Evolutionary conservation across 495 filamentous ascomycete species (phyloP).

Genomic region (Rostrohypoxylon terebratum): DNA sequence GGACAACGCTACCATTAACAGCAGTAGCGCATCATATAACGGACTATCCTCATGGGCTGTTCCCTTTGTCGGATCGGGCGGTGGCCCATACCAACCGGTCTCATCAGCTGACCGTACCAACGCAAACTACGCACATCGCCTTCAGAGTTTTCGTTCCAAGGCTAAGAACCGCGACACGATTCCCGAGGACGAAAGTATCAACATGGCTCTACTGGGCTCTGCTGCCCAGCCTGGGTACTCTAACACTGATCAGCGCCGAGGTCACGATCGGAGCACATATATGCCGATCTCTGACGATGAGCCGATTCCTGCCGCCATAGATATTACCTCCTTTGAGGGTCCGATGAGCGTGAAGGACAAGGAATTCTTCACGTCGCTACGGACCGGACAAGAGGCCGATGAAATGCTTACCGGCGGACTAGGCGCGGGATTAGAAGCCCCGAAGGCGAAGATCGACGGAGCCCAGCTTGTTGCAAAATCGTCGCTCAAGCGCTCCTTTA

Average conservation of each 20-base stretch:
- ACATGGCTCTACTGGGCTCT: slow-evolving; percentile 54
- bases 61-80: slow-evolving; percentile 39
- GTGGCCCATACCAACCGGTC: slow-evolving; percentile 54
- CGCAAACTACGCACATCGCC: slow-evolving; percentile 34
- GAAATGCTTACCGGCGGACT: slow-evolving; percentile 63
- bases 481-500: slow-evolving; percentile 50
- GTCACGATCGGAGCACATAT: slow-evolving; percentile 13
- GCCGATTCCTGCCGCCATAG: slow-evolving; percentile 47
- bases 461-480: slow-evolving; percentile 56
- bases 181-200: slow-evolving; percentile 58
- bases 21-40: slow-evolving; percentile 19
- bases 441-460: slow-evolving; percentile 54
- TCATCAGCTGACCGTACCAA: slow-evolving; percentile 27
- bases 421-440: slow-evolving; percentile 55
- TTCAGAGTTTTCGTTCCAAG: slow-evolving; percentile 45
- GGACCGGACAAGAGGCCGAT: slow-evolving; percentile 56
- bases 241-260: background rate
- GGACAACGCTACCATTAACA: slow-evolving; percentile 17
- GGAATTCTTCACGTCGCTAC: slow-evolving; percentile 53
- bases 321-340: slow-evolving; percentile 54
- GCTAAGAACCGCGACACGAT: slow-evolving; percentile 52
- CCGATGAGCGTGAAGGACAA: slow-evolving; percentile 54
- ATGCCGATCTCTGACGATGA: slow-evolving; percentile 30
- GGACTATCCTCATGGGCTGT: slow-evolving; percentile 38
- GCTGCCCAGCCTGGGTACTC: slow-evolving; percentile 51